These are phyloP conservation scores for Rosa chinensis DNA, from an alignment of 306 rosid species.

Conservation along the genomic window DNA sequence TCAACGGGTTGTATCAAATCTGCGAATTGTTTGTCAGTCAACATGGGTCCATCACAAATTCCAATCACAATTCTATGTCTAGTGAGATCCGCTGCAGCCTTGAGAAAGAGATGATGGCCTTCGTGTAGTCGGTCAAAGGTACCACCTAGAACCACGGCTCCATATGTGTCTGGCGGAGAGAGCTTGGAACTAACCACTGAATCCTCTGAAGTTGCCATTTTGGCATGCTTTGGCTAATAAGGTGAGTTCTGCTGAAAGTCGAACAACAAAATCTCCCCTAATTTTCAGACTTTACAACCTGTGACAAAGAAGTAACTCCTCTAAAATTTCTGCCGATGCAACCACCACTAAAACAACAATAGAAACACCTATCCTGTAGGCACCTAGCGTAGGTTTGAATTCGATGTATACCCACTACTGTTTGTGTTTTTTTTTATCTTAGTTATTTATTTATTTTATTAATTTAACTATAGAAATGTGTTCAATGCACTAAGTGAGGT, in stretches of 20 bases:
- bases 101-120: conserved; percentile 89
- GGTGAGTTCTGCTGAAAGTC: too few relatives aligned
- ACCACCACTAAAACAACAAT: too few relatives aligned
- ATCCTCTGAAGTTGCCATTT: conserved; percentile 54
- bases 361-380: too few relatives aligned
- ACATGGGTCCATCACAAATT: conserved; percentile 85
- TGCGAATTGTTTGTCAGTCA: conserved; percentile 63
- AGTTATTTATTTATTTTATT: too few relatives aligned
- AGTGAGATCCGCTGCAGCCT: conserved; percentile 70
- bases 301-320: too few relatives aligned
- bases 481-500: background rate
- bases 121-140: conserved; percentile 87
- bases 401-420: too few relatives aligned
- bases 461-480: background rate
- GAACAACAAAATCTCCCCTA: too few relatives aligned
- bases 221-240: background rate
- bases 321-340: too few relatives aligned
- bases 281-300: too few relatives aligned
- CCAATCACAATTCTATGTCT: conserved; percentile 71
- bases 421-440: background rate
- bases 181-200: conserved; percentile 38
- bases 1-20: conserved; percentile 81
- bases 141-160: conserved; percentile 80
- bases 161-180: conserved; percentile 69
- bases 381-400: too few relatives aligned